Conservation (phyloP, 148 eudicot species). For the Rhododendron vialii region DNA sequence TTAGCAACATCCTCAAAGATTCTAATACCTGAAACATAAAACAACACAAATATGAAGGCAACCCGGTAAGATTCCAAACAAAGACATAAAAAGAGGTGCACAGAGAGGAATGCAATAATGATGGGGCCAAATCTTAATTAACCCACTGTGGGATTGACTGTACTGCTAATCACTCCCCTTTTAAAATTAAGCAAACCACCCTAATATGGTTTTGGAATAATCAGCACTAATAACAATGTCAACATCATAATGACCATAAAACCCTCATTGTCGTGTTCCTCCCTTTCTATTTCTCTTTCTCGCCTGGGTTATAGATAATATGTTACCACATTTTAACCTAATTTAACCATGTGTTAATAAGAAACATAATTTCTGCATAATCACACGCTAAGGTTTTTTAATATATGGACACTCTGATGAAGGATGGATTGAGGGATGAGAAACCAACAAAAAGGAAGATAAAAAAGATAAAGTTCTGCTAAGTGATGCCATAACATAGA, state of each 20-base stretch:
- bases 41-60: neutral
- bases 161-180: neutral
- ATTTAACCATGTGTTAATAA: neutral
- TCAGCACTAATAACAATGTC: neutral
- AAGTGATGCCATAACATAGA: too few relatives aligned
- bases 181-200: neutral
- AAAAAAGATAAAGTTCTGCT: too few relatives aligned
- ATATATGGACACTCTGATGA: neutral
- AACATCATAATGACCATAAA: neutral
- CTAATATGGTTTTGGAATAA: neutral
- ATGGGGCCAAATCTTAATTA: neutral
- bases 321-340: neutral
- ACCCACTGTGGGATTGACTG: neutral
- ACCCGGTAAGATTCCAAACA: neutral
- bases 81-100: neutral
- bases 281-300: neutral
- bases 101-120: neutral
- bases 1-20: constrained; percentile 82
- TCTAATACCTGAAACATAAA: constrained; percentile 67
- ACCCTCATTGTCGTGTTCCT: neutral
- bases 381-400: neutral
- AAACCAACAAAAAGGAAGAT: too few relatives aligned
- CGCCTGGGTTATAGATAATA: neutral
- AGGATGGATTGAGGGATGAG: too few relatives aligned
- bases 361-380: neutral